Evolutionary conservation across 352 stramenopile genomes (phyloP), one percentile per base, ranked within the genome.

Genomic region (Phytophthora kernoviae): DNA sequence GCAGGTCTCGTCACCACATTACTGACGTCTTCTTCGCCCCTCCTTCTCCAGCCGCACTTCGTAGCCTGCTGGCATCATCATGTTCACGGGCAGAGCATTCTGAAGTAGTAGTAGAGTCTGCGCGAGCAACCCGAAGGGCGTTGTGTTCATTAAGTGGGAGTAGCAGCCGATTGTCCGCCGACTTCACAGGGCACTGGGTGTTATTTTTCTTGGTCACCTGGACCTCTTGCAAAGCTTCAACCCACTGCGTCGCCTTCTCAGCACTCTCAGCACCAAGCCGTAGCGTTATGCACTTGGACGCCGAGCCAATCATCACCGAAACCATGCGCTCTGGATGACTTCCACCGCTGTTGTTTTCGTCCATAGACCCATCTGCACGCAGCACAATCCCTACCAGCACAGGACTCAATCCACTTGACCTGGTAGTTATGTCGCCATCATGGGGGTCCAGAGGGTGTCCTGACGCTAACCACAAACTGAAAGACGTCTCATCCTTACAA

Each of bases 401-500:
- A 1, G 80, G 75, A 18, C 58, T 62, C n/a, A 79, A 58, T 21
- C 68, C 59, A 40, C 65, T 73, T 11, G 50, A 41, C 46, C 58
- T 67, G 14, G 56, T 48, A 36, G 68, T 49, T 24, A 51, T 54
- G 36, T 79, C 44, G 41, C 51, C 20, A 20, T 54, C 65, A 46
- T 47, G 50, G 20, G 45, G 49, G 4, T 74, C 73, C 44, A 86
- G 55, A 22, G 74, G 51, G 45, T 77, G 70, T 15, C 76, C 79
- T 5, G 72, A 84, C 1, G 70, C 62, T 53, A 77, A 50, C 83
- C 83, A 92, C 24, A 84, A 56, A 24, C 67, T 76, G 59, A 92
- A 92, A 18, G 68, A 73, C 43, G 66, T 75, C 60, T 92, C 77
- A 53, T 90, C 79, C 62, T 81, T 83, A 65, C 77, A 90, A 20